Evolutionary conservation across 2,329 filamentous ascomycete genomes (phyloP).

Genomic region (Aspergillus latus): DNA sequence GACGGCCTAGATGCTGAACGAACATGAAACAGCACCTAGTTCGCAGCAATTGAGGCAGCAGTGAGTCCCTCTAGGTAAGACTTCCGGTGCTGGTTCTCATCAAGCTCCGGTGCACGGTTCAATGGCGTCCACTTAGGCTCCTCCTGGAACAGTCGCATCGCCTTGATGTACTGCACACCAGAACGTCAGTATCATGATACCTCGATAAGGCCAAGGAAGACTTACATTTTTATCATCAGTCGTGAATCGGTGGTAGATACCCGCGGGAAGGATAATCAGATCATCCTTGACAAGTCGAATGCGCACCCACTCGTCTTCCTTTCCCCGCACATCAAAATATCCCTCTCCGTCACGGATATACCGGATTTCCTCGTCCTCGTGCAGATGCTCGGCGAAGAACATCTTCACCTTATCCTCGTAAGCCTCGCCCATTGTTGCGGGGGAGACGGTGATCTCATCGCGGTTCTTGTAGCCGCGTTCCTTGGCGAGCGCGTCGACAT

Average conservation of each 20-base stretch:
- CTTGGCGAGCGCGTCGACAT: slow-evolving; percentile 71
- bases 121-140: slow-evolving; percentile 98
- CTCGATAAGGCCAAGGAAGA: slow-evolving; percentile 23
- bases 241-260: slow-evolving; percentile 97
- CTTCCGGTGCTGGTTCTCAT: slow-evolving; percentile 74
- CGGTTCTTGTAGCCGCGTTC: slow-evolving; percentile 88
- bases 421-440: slow-evolving; percentile 74
- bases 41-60: slow-evolving; percentile 27
- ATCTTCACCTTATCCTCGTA: slow-evolving; percentile 93
- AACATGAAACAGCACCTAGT: slow-evolving; percentile 13
- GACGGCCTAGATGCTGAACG: not conserved
- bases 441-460: slow-evolving; percentile 88
- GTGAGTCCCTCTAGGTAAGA: slow-evolving; percentile 62
- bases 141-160: slow-evolving; percentile 96
- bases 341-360: slow-evolving; percentile 87
- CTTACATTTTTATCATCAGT: slow-evolving; percentile 87
- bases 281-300: slow-evolving; percentile 83
- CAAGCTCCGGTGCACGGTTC: slow-evolving; percentile 75
- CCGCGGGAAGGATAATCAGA: slow-evolving; percentile 87
- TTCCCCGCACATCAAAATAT: slow-evolving; percentile 87
- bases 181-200: not conserved
- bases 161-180: slow-evolving; percentile 76
- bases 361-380: slow-evolving; percentile 97
- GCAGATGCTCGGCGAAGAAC: slow-evolving; percentile 94
- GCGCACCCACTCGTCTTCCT: slow-evolving; percentile 84